These are phyloP conservation scores for Solanum peruvianum DNA, from an alignment of 257 asterid genomes.

Conservation along the genomic window DNA sequence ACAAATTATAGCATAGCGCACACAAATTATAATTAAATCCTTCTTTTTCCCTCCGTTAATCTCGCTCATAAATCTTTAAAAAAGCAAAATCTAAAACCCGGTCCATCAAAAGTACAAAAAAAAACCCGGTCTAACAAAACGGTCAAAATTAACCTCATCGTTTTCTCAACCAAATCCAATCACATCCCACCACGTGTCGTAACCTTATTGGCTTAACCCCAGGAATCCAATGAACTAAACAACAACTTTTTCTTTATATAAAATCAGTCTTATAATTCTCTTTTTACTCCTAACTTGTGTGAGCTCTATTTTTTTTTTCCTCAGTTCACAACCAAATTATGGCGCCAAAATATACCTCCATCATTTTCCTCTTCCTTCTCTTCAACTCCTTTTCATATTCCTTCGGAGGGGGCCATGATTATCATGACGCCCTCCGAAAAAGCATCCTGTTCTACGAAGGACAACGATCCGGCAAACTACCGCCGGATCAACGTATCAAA, in stretches of 20 bases:
- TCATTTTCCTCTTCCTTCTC: slow-evolving; percentile 8
- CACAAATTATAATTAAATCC: not conserved
- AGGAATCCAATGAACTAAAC: slow-evolving; percentile 46
- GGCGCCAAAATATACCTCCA: slow-evolving; percentile 44
- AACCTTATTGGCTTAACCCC: not conserved
- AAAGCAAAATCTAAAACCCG: not conserved
- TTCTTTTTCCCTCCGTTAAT: not conserved
- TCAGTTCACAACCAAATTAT: slow-evolving; percentile 21
- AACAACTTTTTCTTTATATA: not conserved
- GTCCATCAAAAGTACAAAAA: not conserved
- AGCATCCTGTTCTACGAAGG: slow-evolving; percentile 90
- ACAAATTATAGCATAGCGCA: not conserved
- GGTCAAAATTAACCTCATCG: slow-evolving; percentile 37
- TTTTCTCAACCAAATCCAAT: slow-evolving; percentile 17
- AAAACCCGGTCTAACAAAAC: not conserved
- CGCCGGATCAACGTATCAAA: slow-evolving; percentile 62
- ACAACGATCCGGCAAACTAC: slow-evolving; percentile 85
- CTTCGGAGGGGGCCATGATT: slow-evolving; percentile 32
- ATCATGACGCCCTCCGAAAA: slow-evolving; percentile 71
- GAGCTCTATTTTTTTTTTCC: not conserved
- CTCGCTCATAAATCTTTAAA: not conserved
- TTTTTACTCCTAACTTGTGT: slow-evolving; percentile 9
- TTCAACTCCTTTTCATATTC: not conserved
- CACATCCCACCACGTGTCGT: slow-evolving; percentile 20
- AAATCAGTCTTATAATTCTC: not conserved